A percentile compares a stretch with the other conserved stretches of the same genome.
These are phyloP conservation scores for Ustilaginoidea virens DNA, from an alignment of 2,329 filamentous ascomycete genomes.

Conservation along the genomic window DNA sequence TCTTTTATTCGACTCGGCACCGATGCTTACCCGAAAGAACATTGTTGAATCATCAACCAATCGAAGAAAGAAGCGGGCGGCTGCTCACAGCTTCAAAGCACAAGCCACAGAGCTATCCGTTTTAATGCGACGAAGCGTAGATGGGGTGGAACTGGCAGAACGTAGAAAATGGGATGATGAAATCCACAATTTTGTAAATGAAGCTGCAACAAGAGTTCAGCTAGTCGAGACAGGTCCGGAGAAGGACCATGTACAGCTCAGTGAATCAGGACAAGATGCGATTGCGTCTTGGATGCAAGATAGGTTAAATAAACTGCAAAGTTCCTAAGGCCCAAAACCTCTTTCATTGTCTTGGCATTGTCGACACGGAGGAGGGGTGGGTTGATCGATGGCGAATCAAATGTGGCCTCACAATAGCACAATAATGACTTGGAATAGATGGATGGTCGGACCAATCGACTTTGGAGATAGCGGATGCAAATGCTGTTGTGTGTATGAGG, in stretches of 20 bases:
- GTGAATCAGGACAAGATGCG: conserved; percentile 11
- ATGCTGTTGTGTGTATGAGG: too few species aligned
- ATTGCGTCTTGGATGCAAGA: conserved; percentile 17
- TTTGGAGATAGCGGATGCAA: too few species aligned
- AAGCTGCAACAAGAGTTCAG: conserved; percentile 22
- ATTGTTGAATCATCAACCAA: conserved; percentile 3
- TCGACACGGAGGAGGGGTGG: too few species aligned
- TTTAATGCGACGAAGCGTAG: conserved; percentile 33
- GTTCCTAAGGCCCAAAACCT: too few species aligned
- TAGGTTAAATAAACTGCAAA: conserved; percentile 4
- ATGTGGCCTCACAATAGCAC: too few species aligned
- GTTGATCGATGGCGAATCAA: too few species aligned
- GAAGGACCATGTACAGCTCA: conserved; percentile 11
- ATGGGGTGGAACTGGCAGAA: conserved; percentile 28
- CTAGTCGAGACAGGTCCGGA: conserved; percentile 20
- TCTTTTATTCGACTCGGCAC: conserved; percentile 27
- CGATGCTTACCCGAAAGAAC: conserved; percentile 8
- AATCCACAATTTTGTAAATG: conserved; percentile 15
- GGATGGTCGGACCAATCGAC: too few species aligned
- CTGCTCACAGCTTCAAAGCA: conserved; percentile 26
- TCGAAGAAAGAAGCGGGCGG: conserved; percentile 8
- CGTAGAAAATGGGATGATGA: conserved; percentile 25
- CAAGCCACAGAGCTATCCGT: conserved; percentile 32
- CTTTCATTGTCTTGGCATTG: too few species aligned
- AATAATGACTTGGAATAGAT: too few species aligned